phyloP scores from a whole-genome alignment of 208 protist genomes.

The Ichthyophonus hoferi region DNA sequence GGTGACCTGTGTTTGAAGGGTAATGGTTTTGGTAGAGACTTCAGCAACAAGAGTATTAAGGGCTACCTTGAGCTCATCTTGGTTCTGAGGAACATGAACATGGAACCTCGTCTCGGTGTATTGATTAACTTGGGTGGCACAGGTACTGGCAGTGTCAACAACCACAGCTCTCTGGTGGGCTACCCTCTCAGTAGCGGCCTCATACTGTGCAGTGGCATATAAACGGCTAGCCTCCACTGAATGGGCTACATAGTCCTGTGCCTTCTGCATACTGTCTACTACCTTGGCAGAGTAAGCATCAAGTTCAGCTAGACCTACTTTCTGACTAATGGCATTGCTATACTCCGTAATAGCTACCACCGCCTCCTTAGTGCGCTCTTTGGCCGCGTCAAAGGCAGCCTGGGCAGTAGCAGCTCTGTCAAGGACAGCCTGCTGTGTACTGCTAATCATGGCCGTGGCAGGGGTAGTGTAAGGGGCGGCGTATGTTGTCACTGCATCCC shows the following conservation, averaged over 20 bases:
- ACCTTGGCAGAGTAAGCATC: background rate
- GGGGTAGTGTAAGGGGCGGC: background rate
- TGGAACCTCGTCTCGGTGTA: background rate
- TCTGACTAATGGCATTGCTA: background rate
- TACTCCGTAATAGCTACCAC: background rate
- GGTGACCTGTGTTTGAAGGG: background rate
- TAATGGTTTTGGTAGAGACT: background rate
- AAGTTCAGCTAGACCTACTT: background rate
- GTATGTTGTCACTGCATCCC: background rate
- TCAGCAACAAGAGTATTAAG: background rate
- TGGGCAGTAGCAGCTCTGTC: background rate
- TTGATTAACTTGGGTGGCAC: background rate
- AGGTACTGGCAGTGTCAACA: background rate
- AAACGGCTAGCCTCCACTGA: background rate
- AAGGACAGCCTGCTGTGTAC: background rate
- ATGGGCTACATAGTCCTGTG: background rate
- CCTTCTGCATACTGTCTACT: background rate
- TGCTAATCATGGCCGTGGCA: background rate
- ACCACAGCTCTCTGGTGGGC: background rate
- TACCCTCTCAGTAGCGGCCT: background rate
- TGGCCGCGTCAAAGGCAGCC: background rate
- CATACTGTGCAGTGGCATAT: background rate
- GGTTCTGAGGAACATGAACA: background rate
- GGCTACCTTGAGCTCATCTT: background rate
- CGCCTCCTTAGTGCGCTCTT: background rate